These are phyloP conservation scores for Paramecium tetraurelia DNA, from an alignment of 73 alveolate species.

Conservation along the genomic window DNA sequence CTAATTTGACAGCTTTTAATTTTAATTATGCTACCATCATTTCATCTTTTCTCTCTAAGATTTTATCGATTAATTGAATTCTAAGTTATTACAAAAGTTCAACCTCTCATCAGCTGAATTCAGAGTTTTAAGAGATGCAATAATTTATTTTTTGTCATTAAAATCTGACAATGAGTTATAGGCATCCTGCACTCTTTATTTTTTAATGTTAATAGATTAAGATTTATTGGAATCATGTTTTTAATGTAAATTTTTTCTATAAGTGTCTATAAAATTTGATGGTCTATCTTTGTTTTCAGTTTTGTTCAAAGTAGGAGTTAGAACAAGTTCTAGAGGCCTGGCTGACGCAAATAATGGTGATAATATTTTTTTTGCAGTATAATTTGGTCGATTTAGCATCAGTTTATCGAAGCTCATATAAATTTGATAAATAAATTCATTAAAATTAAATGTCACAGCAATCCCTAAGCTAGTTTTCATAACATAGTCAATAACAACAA, in stretches of 20 bases:
- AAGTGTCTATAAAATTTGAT: background rate
- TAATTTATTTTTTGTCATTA: slow-evolving; percentile 34
- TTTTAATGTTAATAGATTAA: background rate
- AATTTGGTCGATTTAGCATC: slow-evolving; percentile 8
- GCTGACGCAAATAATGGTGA: background rate
- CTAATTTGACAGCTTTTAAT: slow-evolving; percentile 23
- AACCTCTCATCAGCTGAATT: slow-evolving; percentile 51
- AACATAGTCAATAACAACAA: slow-evolving; percentile 9
- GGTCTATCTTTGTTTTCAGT: background rate
- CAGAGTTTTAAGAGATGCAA: background rate
- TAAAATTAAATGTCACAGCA: background rate
- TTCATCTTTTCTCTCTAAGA: slow-evolving; percentile 47
- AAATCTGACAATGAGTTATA: slow-evolving; percentile 33
- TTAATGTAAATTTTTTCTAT: background rate
- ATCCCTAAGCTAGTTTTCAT: slow-evolving; percentile 14
- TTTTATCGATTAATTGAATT: slow-evolving; percentile 27
- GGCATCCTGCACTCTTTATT: slow-evolving; percentile 14
- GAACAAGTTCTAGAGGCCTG: background rate
- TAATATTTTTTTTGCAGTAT: background rate
- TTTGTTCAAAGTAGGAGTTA: background rate
- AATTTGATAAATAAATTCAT: background rate
- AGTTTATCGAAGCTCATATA: slow-evolving; percentile 16
- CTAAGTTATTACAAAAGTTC: background rate
- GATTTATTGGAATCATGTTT: slow-evolving; percentile 1
- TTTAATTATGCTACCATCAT: background rate